Percentiles rank a stretch among this genome's conserved stretches.
phyloP scores from a whole-genome alignment of 345 rosid species.

The Ricinus communis region DNA sequence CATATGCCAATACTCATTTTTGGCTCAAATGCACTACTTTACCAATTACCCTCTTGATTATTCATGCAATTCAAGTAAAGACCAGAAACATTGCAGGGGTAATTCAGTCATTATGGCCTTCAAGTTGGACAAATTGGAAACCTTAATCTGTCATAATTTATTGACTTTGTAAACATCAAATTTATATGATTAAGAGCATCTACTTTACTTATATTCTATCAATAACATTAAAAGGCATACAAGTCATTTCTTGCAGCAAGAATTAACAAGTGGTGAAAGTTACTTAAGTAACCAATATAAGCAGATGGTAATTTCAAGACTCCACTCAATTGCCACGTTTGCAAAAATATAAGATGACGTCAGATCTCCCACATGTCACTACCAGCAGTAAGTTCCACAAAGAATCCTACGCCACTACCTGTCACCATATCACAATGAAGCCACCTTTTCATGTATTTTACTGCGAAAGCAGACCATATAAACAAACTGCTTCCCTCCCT shows the following conservation, averaged over 20 bases:
- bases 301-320: background rate
- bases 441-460: background rate
- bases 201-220: no score
- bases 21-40: background rate
- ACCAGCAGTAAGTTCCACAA: background rate
- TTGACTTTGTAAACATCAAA: no score
- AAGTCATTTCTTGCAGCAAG: no score
- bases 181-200: no score
- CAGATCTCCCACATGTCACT: constrained; percentile 12
- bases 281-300: constrained; percentile 12
- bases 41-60: constrained; percentile 17
- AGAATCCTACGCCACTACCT: background rate
- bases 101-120: background rate
- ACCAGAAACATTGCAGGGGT: background rate
- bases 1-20: background rate
- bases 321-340: constrained; percentile 15
- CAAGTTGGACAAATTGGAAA: background rate
- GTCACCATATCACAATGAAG: background rate
- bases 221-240: no score
- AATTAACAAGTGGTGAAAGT: background rate
- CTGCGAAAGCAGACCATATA: background rate
- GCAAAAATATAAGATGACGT: background rate
- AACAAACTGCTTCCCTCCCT: background rate
- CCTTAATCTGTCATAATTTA: background rate
- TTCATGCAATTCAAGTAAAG: no score